Evolutionary conservation across 306 rosid genomes (phyloP).

Genomic region (Parietaria judaica): DNA sequence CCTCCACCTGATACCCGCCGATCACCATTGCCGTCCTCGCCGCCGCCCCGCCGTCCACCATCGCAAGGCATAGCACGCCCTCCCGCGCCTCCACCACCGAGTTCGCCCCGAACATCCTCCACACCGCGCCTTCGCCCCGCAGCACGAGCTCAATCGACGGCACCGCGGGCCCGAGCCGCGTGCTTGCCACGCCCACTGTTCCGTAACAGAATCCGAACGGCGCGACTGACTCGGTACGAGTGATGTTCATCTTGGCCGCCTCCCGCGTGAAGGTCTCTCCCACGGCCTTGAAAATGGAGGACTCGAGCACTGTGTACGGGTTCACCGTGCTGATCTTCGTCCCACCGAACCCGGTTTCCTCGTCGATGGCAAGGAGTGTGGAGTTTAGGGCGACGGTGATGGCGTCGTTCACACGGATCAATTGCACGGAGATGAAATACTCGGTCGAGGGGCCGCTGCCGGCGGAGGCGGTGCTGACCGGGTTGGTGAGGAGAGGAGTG

Average conservation of each 20-base stretch:
- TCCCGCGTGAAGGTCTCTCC: constrained; percentile 23
- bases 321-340: constrained; percentile 62
- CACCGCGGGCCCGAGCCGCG: constrained; percentile 38
- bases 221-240: constrained; percentile 31
- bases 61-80: constrained; percentile 18
- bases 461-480: constrained; percentile 19
- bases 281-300: constrained; percentile 43
- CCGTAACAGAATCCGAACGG: constrained; percentile 51
- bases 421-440: constrained; percentile 44
- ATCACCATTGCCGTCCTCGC: constrained; percentile 42
- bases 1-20: constrained; percentile 56
- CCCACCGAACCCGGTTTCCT: constrained; percentile 48
- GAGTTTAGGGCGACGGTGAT: constrained; percentile 21
- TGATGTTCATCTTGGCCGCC: constrained; percentile 30
- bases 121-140: constrained; percentile 32
- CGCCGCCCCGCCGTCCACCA: constrained; percentile 21
- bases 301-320: constrained; percentile 53
- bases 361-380: constrained; percentile 30
- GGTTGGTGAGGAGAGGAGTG: constrained; percentile 39
- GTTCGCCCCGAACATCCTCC: constrained; percentile 58
- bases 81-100: constrained; percentile 38
- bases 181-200: constrained; percentile 16
- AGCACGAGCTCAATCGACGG: constrained; percentile 43
- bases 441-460: constrained; percentile 32
- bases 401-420: constrained; percentile 23